phyloP scores from a whole-genome alignment of 495 filamentous ascomycete species.

The Neurospora tetrasperma region DNA sequence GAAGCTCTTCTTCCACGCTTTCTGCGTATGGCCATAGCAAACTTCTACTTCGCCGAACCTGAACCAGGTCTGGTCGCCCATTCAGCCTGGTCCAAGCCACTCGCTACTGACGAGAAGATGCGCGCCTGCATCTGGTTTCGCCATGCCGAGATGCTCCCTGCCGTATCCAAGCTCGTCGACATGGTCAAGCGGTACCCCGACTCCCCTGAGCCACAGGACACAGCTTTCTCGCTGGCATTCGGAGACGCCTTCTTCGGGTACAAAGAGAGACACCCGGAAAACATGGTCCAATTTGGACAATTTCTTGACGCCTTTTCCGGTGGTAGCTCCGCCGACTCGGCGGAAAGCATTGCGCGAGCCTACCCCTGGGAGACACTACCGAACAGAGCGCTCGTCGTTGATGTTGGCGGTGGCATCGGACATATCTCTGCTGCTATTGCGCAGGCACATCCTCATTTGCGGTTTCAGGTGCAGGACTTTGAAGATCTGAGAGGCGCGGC shows the following conservation, averaged over 20 bases:
- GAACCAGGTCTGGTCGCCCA: slow-evolving; percentile 21
- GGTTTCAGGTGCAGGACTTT: slow-evolving; percentile 31
- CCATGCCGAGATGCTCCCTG: slow-evolving; percentile 52
- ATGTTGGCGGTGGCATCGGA: slow-evolving; percentile 37
- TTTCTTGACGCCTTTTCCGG: slow-evolving; percentile 7
- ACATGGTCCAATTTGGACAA: slow-evolving; percentile 10
- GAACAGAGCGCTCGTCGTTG: slow-evolving; percentile 17
- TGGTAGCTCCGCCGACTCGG: slow-evolving; percentile 6
- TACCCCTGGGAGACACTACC: slow-evolving; percentile 11
- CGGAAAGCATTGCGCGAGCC: slow-evolving; percentile 5
- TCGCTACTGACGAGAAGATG: slow-evolving; percentile 13
- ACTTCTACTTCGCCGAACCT: slow-evolving; percentile 25
- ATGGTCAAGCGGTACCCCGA: slow-evolving; percentile 40
- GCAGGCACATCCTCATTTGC: slow-evolving; percentile 21
- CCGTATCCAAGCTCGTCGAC: slow-evolving; percentile 72
- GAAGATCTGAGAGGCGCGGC: slow-evolving; percentile 1
- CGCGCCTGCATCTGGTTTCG: slow-evolving; percentile 11
- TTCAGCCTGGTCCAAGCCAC: slow-evolving; percentile 19
- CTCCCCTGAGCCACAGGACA: slow-evolving; percentile 14
- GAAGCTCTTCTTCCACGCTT: slow-evolving; percentile 20
- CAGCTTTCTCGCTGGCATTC: slow-evolving; percentile 26
- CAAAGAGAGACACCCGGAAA: slow-evolving; percentile 11
- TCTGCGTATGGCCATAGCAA: slow-evolving; percentile 26
- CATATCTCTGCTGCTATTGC: slow-evolving; percentile 28
- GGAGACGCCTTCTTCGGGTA: slow-evolving; percentile 14